Evolutionary conservation across 1,139 yeast species (phyloP).

Genomic region (Sugiyamaella castrensis): DNA sequence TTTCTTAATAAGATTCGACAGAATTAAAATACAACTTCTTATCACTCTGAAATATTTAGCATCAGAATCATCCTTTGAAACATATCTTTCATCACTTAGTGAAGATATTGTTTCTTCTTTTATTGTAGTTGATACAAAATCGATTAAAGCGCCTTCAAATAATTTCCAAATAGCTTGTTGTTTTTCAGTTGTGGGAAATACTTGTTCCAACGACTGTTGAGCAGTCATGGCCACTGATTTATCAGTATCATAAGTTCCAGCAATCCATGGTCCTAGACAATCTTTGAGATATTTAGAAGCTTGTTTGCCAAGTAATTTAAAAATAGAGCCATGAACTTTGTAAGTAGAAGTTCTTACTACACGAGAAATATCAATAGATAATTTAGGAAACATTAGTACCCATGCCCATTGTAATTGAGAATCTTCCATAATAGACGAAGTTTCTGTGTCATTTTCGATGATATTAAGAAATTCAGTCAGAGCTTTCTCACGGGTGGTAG

Average conservation of each 20-base stretch:
- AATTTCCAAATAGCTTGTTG: conserved; percentile 58
- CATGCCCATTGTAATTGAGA: conserved; percentile 60
- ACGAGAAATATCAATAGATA: conserved; percentile 68
- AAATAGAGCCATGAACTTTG: conserved; percentile 56
- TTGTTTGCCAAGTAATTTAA: conserved; percentile 54
- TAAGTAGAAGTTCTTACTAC: conserved; percentile 61
- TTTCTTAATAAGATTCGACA: conserved; percentile 44
- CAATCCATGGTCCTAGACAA: conserved; percentile 67
- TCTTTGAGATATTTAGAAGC: conserved; percentile 64
- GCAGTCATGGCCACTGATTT: conserved; percentile 54
- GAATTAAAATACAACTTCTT: conserved; percentile 50
- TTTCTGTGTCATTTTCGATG: conserved; percentile 10
- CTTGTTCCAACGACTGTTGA: conserved; percentile 44
- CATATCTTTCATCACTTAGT: conserved; percentile 72
- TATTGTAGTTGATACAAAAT: conserved; percentile 52
- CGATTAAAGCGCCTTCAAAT: conserved; percentile 55
- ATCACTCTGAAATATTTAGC: conserved; percentile 64
- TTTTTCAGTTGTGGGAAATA: conserved; percentile 61
- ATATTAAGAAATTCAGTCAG: conserved; percentile 51
- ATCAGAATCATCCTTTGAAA: conserved; percentile 62
- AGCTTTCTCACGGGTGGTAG: conserved; percentile 81
- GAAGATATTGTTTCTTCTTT: conserved; percentile 58
- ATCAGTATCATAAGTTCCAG: conserved; percentile 70
- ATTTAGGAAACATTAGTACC: conserved; percentile 78
- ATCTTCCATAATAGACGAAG: conserved; percentile 23